These are phyloP conservation scores for Allium cepa DNA, from an alignment of 106 monocot species.

Conservation along the genomic window DNA sequence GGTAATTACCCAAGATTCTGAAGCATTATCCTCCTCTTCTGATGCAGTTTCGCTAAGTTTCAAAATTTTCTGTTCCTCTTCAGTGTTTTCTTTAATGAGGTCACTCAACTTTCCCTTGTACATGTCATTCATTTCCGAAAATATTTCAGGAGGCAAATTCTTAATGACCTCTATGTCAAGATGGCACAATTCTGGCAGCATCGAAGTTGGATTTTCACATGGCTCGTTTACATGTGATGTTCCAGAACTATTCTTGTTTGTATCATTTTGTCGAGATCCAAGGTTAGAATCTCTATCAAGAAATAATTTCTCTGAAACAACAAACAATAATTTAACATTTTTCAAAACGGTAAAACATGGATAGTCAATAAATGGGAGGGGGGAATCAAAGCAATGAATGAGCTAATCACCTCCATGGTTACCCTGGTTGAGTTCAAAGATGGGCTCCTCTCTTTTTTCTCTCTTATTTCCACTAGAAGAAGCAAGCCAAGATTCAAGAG, in stretches of 20 bases:
- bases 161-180: constrained; percentile 73
- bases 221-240: constrained; percentile 10
- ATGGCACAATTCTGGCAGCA: constrained; percentile 48
- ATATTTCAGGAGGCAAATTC: constrained; percentile 79
- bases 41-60: not conserved
- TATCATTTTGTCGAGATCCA: constrained; percentile 2
- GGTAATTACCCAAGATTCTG: constrained; percentile 1
- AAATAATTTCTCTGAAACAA: constrained; percentile 1
- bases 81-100: constrained; percentile 22
- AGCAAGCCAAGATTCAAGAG: constrained; percentile 65
- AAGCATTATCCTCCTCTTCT: constrained; percentile 3
- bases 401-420: constrained; percentile 29
- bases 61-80: constrained; percentile 5
- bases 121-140: constrained; percentile 68
- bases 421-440: not conserved
- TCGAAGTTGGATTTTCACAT: constrained; percentile 13
- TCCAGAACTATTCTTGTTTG: constrained; percentile 1
- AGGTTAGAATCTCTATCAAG: not conserved
- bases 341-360: not conserved
- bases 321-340: not conserved
- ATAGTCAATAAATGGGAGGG: not conserved
- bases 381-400: not conserved
- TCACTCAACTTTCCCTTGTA: constrained; percentile 65
- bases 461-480: constrained; percentile 12
- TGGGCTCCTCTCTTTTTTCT: constrained; percentile 8